Evolutionary conservation across 169 alveolate species (phyloP).

Genomic region (Plasmodium inui): DNA sequence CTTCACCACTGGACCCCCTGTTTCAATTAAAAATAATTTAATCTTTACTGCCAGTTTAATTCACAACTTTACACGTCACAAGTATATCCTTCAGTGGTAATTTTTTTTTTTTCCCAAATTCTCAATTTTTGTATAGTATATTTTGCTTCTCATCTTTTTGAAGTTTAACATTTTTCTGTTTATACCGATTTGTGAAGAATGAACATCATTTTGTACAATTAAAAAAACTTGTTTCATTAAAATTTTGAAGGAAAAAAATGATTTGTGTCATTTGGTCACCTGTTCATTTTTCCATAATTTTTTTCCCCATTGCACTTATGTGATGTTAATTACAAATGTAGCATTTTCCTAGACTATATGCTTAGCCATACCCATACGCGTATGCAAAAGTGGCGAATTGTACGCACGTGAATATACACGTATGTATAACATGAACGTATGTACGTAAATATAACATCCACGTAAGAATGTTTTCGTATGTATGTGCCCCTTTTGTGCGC

Average conservation of each 20-base stretch:
- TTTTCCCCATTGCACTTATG: not conserved
- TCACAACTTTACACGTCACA: not conserved
- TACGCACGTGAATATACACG: not conserved
- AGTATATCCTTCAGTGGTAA: not conserved
- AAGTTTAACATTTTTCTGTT: not conserved
- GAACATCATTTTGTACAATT: not conserved
- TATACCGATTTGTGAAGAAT: not conserved
- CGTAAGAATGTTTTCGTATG: not conserved
- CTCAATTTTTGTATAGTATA: not conserved
- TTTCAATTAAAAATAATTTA: not conserved
- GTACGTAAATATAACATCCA: not conserved
- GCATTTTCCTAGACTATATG: slow-evolving; percentile 2
- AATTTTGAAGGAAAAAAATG: not conserved
- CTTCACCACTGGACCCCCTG: not conserved
- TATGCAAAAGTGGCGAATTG: not conserved
- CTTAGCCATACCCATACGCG: not conserved
- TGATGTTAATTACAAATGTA: not conserved
- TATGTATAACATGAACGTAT: not conserved
- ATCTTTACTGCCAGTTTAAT: not conserved
- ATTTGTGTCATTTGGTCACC: not conserved
- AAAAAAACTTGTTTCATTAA: not conserved
- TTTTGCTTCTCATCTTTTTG: not conserved
- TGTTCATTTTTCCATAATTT: not conserved
- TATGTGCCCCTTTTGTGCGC: not conserved
- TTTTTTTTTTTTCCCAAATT: not conserved